phyloP scores from a whole-genome alignment of 2,329 filamentous ascomycete genomes.

The Cylindrodendrum hubeiense region DNA sequence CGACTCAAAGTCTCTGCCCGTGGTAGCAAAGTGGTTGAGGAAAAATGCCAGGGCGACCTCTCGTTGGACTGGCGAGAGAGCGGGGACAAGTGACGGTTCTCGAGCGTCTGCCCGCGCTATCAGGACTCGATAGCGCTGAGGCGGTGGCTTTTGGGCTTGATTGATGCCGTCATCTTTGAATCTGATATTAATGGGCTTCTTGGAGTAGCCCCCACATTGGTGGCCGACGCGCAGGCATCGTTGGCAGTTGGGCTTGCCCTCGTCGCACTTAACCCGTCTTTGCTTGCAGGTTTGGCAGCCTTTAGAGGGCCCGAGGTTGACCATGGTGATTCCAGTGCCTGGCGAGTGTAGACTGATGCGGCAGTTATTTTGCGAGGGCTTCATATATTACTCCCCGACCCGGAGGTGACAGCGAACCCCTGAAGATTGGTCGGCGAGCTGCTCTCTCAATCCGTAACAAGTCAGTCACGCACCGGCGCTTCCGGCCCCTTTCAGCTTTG shows the following conservation, averaged over 20 bases:
- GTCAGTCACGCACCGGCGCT: not conserved
- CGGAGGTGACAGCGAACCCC: no score
- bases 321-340: constrained; percentile 7
- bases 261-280: constrained; percentile 29
- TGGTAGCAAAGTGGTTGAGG: constrained; percentile 15
- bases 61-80: constrained; percentile 10
- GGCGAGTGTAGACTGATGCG: not conserved
- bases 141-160: not conserved
- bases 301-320: constrained; percentile 28
- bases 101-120: not conserved
- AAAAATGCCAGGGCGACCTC: constrained; percentile 26
- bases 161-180: constrained; percentile 19
- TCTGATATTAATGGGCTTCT: constrained; percentile 10
- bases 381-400: not conserved
- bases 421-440: no score
- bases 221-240: constrained; percentile 13
- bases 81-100: not conserved
- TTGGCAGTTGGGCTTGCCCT: constrained; percentile 26
- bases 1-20: constrained; percentile 16
- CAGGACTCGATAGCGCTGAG: not conserved
- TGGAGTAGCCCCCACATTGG: constrained; percentile 26
- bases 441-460: not conserved
- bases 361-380: constrained; percentile 12
- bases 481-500: not conserved
- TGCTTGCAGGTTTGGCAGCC: constrained; percentile 28